phyloP scores from a whole-genome alignment of 371 early-diverging fungal genomes.

The Zopfochytrium polystomum region DNA sequence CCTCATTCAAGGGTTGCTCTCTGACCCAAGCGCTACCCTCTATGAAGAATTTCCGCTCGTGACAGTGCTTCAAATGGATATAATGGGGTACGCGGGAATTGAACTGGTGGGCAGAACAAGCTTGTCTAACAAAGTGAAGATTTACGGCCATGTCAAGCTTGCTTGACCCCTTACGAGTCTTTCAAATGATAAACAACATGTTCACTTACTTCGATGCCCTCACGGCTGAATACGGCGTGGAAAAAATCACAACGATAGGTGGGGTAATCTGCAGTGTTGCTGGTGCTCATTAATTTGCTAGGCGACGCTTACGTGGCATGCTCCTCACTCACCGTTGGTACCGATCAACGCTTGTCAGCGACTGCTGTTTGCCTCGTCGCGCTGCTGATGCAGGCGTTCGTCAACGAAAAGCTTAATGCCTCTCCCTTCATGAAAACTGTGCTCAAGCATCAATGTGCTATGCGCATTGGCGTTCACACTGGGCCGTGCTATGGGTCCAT shows the following conservation, averaged over 20 bases:
- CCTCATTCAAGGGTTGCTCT: slow-evolving; percentile 34
- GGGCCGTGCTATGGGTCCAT: slow-evolving; percentile 43
- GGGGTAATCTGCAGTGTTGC: too few relatives aligned
- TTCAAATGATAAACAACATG: slow-evolving; percentile 42
- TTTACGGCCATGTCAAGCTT: slow-evolving; percentile 45
- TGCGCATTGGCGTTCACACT: slow-evolving; percentile 44
- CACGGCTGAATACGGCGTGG: slow-evolving; percentile 36
- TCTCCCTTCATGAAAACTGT: slow-evolving; percentile 25
- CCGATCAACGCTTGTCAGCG: slow-evolving; percentile 34
- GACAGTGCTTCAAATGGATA: too few relatives aligned
- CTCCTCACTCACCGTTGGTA: slow-evolving; percentile 23
- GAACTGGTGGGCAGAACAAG: not conserved
- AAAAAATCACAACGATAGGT: slow-evolving; percentile 48
- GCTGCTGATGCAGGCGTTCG: slow-evolving; percentile 44
- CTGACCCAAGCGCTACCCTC: slow-evolving; percentile 34
- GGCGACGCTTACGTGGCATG: slow-evolving; percentile 47
- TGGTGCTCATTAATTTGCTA: too few relatives aligned
- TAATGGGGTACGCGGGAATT: too few relatives aligned
- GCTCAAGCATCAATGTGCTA: slow-evolving; percentile 27
- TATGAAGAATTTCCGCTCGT: slow-evolving; percentile 39
- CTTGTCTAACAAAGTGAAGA: slow-evolving; percentile 16
- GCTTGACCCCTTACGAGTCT: slow-evolving; percentile 40
- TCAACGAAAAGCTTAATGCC: slow-evolving; percentile 36
- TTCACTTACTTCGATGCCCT: slow-evolving; percentile 43
- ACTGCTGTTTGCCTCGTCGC: slow-evolving; percentile 43